Percentiles rank a stretch among this genome's conserved stretches.
These are phyloP conservation scores for Eucalyptus paniculata DNA, from an alignment of 345 rosid genomes.

Conservation along the genomic window DNA sequence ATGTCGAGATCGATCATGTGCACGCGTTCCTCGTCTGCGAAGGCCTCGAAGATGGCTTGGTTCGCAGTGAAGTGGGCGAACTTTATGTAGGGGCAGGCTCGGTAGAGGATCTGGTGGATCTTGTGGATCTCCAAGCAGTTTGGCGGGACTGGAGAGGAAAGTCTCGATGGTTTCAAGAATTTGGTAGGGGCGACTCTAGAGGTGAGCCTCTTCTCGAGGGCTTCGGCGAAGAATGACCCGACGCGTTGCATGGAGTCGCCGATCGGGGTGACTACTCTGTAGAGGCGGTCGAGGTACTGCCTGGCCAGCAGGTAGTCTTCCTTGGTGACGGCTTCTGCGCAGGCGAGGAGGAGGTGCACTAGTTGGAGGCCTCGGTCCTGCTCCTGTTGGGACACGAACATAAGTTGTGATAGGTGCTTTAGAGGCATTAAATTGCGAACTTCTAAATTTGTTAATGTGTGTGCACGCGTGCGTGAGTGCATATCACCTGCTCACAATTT, in stretches of 20 bases:
- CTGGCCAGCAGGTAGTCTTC: constrained; percentile 50
- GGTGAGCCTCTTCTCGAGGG: constrained; percentile 37
- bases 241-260: constrained; percentile 63
- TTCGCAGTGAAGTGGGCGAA: constrained; percentile 64
- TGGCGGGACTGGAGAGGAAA: constrained; percentile 35
- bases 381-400: constrained; percentile 17
- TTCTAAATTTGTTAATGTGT: not conserved
- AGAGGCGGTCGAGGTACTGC: constrained; percentile 37
- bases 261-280: constrained; percentile 34
- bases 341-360: constrained; percentile 50
- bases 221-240: constrained; percentile 53
- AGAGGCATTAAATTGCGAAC: not conserved
- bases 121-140: constrained; percentile 38
- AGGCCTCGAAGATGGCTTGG: constrained; percentile 58
- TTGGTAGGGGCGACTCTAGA: constrained; percentile 11
- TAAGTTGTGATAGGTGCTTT: not conserved
- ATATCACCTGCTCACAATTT: constrained; percentile 29
- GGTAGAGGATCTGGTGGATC: constrained; percentile 46
- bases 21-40: constrained; percentile 49
- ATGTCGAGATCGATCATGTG: constrained; percentile 57
- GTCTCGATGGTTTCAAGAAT: constrained; percentile 3
- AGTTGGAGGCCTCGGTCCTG: constrained; percentile 56
- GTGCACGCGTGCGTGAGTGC: not conserved
- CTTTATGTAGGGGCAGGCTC: constrained; percentile 51
- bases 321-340: constrained; percentile 50